Percentiles rank a stretch among this genome's conserved stretches.
These are phyloP conservation scores for Oryza australiensis DNA, from an alignment of 176 grass and related monocot species.

Conservation along the genomic window DNA sequence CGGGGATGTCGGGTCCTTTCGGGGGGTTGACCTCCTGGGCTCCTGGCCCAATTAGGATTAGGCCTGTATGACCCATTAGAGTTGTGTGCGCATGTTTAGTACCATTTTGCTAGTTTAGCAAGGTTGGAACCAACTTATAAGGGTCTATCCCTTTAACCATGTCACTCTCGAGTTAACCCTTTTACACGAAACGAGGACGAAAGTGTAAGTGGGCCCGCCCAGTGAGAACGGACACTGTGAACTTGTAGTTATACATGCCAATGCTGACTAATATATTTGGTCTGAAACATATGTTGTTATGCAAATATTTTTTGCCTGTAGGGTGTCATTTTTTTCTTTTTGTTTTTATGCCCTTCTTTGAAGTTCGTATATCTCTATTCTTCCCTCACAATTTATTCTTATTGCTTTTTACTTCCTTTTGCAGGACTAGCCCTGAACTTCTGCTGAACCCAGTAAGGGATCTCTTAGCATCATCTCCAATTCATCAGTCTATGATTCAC, in stretches of 20 bases:
- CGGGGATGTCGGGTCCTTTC: too few species aligned
- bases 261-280: neutral
- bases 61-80: too few species aligned
- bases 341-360: neutral
- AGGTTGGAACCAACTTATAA: too few species aligned
- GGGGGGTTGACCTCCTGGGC: too few species aligned
- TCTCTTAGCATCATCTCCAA: slow-evolving; percentile 23
- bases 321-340: neutral
- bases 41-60: too few species aligned
- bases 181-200: too few species aligned
- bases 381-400: neutral
- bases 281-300: neutral
- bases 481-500: neutral
- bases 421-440: slow-evolving; percentile 81
- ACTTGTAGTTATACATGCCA: neutral
- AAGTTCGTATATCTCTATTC: neutral
- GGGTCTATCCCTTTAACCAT: too few species aligned
- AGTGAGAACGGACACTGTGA: neutral
- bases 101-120: too few species aligned
- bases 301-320: neutral
- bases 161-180: too few species aligned
- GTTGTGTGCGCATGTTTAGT: too few species aligned
- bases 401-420: slow-evolving; percentile 42
- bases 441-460: slow-evolving; percentile 72
- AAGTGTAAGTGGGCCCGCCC: too few species aligned